Evolutionary conservation across 2,329 filamentous ascomycete species (phyloP), one percentile per base, ranked within the genome.

Genomic region (Chrysoporthe austroafricana): DNA sequence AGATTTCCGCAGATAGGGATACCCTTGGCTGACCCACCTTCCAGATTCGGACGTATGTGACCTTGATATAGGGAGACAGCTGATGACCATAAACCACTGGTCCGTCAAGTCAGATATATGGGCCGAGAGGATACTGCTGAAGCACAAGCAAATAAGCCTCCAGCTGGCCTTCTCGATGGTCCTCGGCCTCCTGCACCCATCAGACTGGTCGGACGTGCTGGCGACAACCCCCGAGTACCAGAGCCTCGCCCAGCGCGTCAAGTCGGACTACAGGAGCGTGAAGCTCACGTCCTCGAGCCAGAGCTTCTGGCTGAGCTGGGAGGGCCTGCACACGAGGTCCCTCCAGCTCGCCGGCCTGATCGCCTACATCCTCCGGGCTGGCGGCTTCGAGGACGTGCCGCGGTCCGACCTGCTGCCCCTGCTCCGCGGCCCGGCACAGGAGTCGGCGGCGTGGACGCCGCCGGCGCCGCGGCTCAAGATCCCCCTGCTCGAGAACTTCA

Each of bases 31-130:
- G 60, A 69, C 18, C 21, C 6, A 34, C 2, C n/a, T 62, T 4
- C n/a, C 34, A 70, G 69, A 67, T 63, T 70, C 66, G 57, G 67
- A 70, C 46, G 42, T 67, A 42, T 70, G 69, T 18, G 69, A 70
- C 57, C 63, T 70, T 18, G 52, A 64, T 6, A 36, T 66, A 32
- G 67, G 64, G 21, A 64, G 64, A 42, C 62, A 64, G 11, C 62
- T 70, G 3, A 66, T 70, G 67, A 50, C 64, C 32, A 59, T 70
- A 11, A 70, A 70, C n/a, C 46, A 60, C 43, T 70, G 69, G 69
- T 43, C 58, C n/a, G 60, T 61, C 34, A 69, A 65, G 42, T 59
- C 66, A 26, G 59, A 62, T 11, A 54, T 70, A 16, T 70, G 69
- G 69, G 43, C 61, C 1, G 69, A 70, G 50, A 64, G 52, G 13